A percentile compares a stretch with the other conserved stretches of the same genome.
phyloP scores from a whole-genome alignment of 2,329 filamentous ascomycete species.

The Phoma sp. region DNA sequence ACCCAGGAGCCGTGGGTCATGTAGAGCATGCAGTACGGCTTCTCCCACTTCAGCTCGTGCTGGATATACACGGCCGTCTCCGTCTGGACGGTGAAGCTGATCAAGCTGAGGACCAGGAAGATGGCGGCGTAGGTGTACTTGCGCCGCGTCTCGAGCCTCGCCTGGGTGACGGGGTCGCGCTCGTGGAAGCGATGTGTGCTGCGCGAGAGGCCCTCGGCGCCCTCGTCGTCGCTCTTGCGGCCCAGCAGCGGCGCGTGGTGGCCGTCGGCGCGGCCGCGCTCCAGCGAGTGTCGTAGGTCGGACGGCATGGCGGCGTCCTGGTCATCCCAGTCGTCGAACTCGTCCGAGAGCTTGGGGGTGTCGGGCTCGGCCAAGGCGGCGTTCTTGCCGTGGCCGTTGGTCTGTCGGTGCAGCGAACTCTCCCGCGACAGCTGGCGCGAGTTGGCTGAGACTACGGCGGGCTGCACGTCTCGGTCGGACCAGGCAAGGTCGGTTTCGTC shows the following conservation, averaged over 20 bases:
- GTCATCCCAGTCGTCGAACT: conserved; percentile 57
- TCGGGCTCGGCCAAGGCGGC: conserved; percentile 26
- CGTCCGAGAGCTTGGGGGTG: conserved; percentile 37
- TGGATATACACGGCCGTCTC: conserved; percentile 96
- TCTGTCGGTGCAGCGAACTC: conserved; percentile 38
- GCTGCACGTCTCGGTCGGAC: conserved; percentile 24
- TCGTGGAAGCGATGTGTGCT: conserved; percentile 70
- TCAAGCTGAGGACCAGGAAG: conserved; percentile 81
- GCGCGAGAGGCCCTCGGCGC: conserved; percentile 47
- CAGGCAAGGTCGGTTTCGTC: conserved; percentile 23
- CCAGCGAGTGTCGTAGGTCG: conserved; percentile 55
- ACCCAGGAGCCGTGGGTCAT: conserved; percentile 95
- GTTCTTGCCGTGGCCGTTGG: conserved; percentile 22
- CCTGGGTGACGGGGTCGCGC: conserved; percentile 72
- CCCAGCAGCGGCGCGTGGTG: conserved; percentile 63
- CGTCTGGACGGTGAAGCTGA: conserved; percentile 92
- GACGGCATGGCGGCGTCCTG: conserved; percentile 57
- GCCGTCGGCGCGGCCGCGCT: conserved; percentile 48
- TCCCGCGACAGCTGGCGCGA: conserved; percentile 35
- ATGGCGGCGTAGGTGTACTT: conserved; percentile 88
- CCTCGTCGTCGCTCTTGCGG: conserved; percentile 46
- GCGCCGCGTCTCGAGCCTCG: conserved; percentile 72
- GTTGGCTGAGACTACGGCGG: conserved; percentile 30
- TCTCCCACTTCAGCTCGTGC: conserved; percentile 90
- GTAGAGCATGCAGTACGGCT: conserved; percentile 99